Conservation (phyloP, 495 filamentous ascomycete species). For the Neurospora sp. region DNA sequence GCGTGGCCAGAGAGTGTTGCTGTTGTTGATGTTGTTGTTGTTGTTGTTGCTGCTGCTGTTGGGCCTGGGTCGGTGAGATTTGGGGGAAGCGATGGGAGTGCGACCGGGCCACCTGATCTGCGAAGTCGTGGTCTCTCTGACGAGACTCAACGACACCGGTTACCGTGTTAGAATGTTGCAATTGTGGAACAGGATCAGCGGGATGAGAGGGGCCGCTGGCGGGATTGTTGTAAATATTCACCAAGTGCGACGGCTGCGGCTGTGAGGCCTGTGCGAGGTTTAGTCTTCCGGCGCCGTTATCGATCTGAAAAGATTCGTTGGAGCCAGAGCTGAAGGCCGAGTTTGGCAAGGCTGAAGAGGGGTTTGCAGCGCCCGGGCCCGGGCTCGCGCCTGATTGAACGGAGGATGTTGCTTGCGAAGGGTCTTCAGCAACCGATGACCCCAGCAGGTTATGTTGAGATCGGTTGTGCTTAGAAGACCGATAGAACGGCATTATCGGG, state of each 20-base stretch:
- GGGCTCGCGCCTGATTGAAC: constrained; percentile 18
- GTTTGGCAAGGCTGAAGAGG: constrained; percentile 36
- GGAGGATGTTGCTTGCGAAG: constrained; percentile 8
- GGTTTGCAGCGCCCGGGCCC: constrained; percentile 26
- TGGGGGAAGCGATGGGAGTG: constrained; percentile 25
- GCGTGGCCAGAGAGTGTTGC: constrained; percentile 13
- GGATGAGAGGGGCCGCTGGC: constrained; percentile 8
- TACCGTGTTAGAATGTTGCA: constrained; percentile 28
- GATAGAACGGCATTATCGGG: constrained; percentile 35
- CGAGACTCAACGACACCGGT: constrained; percentile 18
- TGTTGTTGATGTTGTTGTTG: constrained; percentile 17
- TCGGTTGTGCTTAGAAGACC: constrained; percentile 38
- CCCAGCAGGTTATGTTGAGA: constrained; percentile 41
- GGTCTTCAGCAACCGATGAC: constrained; percentile 21
- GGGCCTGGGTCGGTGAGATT: constrained; percentile 22
- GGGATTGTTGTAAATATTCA: constrained; percentile 22
- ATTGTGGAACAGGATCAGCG: constrained; percentile 11
- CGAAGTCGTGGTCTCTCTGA: constrained; percentile 18
- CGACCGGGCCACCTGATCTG: constrained; percentile 24
- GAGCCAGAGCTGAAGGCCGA: constrained; percentile 27
- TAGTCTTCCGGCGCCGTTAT: constrained; percentile 7
- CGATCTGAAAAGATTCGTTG: constrained; percentile 37
- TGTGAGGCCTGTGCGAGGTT: constrained; percentile 5
- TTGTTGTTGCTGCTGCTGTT: constrained; percentile 18
- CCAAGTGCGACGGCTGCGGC: constrained; percentile 19